Evolutionary conservation across 2,329 filamentous ascomycete species (phyloP).

Genomic region (Fusarium humuli): DNA sequence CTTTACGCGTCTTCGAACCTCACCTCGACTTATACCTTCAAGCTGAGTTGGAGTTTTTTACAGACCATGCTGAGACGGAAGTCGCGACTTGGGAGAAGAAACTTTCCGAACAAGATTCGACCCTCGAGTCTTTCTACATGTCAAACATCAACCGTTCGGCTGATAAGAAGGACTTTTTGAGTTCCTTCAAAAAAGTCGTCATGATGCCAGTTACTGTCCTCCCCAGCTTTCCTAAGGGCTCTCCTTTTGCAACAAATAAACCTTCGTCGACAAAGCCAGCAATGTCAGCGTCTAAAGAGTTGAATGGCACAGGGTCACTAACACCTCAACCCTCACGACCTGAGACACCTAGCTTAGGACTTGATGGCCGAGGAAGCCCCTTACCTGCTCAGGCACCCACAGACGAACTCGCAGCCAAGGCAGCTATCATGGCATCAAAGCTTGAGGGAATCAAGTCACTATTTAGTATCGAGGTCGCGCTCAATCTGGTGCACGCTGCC

Average conservation of each 20-base stretch:
- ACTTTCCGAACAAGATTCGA: conserved; percentile 88
- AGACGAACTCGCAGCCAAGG: conserved; percentile 93
- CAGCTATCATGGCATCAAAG: conserved; percentile 95
- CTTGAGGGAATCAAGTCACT: conserved; percentile 94
- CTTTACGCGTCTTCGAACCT: conserved; percentile 83
- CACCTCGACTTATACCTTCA: conserved; percentile 94
- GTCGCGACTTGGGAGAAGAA: conserved; percentile 92
- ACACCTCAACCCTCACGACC: conserved; percentile 60
- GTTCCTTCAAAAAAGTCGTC: conserved; percentile 97
- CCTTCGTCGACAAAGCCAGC: conserved; percentile 43
- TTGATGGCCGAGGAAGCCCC: conserved; percentile 56
- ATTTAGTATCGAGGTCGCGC: conserved; percentile 95
- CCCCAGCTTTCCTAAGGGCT: conserved; percentile 72
- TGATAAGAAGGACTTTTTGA: conserved; percentile 95
- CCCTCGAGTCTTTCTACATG: conserved; percentile 95
- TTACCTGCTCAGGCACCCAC: conserved; percentile 77
- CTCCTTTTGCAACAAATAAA: conserved; percentile 65
- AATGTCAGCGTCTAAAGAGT: conserved; percentile 28
- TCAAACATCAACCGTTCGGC: conserved; percentile 92
- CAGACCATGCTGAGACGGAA: conserved; percentile 77
- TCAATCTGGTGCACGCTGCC: conserved; percentile 88
- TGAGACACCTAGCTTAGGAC: conserved; percentile 59
- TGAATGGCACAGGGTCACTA: conserved; percentile 45
- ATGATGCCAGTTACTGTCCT: conserved; percentile 98
- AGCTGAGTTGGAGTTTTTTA: conserved; percentile 91